Evolutionary conservation across 2,329 filamentous ascomycete genomes (phyloP).

Genomic region (Aspergillus texensis): DNA sequence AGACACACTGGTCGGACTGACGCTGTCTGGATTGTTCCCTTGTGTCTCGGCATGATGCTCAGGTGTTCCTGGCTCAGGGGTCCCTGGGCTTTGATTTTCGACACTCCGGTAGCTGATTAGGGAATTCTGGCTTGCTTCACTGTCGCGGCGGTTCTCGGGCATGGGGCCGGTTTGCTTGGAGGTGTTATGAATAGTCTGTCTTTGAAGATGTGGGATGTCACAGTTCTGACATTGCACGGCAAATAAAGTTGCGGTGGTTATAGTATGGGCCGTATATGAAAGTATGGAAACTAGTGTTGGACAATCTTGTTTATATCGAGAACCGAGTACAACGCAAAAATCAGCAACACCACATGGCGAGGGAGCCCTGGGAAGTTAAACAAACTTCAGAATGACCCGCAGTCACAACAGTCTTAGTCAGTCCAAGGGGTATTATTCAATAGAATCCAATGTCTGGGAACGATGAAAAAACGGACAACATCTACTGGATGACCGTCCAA

Average conservation of each 20-base stretch:
- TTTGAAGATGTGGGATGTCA: not conserved
- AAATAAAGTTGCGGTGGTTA: too few species aligned
- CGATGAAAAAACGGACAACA: not conserved
- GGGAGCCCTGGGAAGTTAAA: not conserved
- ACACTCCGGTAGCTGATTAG: slow-evolving; percentile 15
- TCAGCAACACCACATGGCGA: not conserved
- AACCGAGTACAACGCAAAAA: not conserved
- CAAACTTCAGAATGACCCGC: not conserved
- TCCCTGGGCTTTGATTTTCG: not conserved
- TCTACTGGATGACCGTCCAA: not conserved
- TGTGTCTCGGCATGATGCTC: not conserved
- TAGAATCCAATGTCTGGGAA: too few species aligned
- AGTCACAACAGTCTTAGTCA: not conserved
- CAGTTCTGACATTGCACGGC: not conserved
- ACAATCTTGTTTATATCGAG: not conserved
- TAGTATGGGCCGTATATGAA: not conserved
- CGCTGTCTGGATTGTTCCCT: too few species aligned
- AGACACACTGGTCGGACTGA: not conserved
- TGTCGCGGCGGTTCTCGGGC: slow-evolving; percentile 1
- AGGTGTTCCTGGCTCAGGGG: not conserved
- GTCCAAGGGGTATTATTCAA: not conserved
- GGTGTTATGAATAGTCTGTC: not conserved
- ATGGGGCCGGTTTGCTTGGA: not conserved
- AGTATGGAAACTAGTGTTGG: not conserved
- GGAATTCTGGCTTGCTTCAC: slow-evolving; percentile 9